Base-by-base conservation (phyloP, 805 yeast species). In the Ogataea polymorpha region DNA sequence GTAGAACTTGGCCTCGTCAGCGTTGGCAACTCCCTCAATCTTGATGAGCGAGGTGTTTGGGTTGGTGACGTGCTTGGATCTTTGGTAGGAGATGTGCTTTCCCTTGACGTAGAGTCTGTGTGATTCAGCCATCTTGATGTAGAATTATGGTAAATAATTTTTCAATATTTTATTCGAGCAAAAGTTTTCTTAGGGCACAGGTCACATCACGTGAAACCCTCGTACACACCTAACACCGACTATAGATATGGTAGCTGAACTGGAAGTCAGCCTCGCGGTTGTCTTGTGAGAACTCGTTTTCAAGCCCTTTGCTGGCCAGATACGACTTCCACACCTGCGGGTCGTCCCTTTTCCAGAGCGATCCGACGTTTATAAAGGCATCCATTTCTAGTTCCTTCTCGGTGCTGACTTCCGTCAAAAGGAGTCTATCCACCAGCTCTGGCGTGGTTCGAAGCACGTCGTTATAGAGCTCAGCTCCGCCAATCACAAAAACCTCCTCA, bases 61-160 rank as follows among this genome's bases (percentile, higher is more conserved):
- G 95, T 93, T 87, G 84, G 83, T 89, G 71, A 85, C 87, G 74
- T 82, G 82, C 89, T 93, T 93, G 65, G 97, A 89, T 80, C 99
- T 95, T 82, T 93, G 98, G 95, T 91, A 93, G 66, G 97, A 90
- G 70, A 93, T 72, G 86, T 93, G 99, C 84, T 91, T 93, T 79
- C 98, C 99, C 84, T 91, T 93, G 77, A 93, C 98, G 96, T 93
- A 93, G 79, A 93, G 84, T 88, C 96, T 87, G 79, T 87, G 95
- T 71, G 95, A 83, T 80, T 86, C 95, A 79, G 95, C 89, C 96
- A 87, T 87, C 75, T 71, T 79, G 37, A 32, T 39, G 34, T 32
- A 39, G 37, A 39, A 33, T 37, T 32, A 30, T 37, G 39, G 42
- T 38, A 31, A 39, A 39, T 39, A 39, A 39, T 39, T 39, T 39